A percentile compares a stretch with the other conserved stretches of the same genome.
Evolutionary conservation across 1,284 basidiomycete genomes (phyloP).

Genomic region (Boletus sp.): DNA sequence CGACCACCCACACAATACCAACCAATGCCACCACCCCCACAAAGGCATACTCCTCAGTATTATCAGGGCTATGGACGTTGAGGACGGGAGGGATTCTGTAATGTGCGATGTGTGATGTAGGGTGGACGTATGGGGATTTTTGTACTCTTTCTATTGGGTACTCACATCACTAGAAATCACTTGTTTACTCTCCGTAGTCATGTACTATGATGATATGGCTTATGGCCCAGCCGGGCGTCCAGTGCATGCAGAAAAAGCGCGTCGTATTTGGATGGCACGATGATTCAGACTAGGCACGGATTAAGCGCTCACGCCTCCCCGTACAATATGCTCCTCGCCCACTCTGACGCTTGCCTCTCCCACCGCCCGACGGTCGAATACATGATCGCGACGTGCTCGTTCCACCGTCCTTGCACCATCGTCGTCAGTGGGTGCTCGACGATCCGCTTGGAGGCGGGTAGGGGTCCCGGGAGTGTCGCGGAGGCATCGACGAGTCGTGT

Average conservation of each 20-base stretch:
- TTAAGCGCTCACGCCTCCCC: conserved; percentile 21
- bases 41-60: conserved; percentile 20
- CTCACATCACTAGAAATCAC: neutral
- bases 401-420: conserved; percentile 49
- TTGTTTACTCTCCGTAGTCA: neutral
- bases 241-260: neutral
- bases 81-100: neutral
- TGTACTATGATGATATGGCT: neutral
- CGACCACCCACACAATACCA: conserved; percentile 24
- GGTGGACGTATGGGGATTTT: neutral
- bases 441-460: conserved; percentile 49
- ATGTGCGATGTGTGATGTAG: neutral
- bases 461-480: conserved; percentile 40
- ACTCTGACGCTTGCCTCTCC: conserved; percentile 41
- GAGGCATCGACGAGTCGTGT: conserved; percentile 45
- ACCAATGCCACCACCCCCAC: conserved; percentile 32
- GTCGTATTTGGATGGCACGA: no score
- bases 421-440: conserved; percentile 40
- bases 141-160: neutral
- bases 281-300: no score
- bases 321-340: conserved; percentile 43
- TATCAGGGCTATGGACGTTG: conserved; percentile 28
- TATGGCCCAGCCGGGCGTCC: neutral
- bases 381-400: conserved; percentile 43
- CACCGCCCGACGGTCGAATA: conserved; percentile 40